A percentile compares a stretch with the other conserved stretches of the same genome.
Conservation (phyloP, 768 basidiomycete species). For the Lanmaoa pseudosensibilis region DNA sequence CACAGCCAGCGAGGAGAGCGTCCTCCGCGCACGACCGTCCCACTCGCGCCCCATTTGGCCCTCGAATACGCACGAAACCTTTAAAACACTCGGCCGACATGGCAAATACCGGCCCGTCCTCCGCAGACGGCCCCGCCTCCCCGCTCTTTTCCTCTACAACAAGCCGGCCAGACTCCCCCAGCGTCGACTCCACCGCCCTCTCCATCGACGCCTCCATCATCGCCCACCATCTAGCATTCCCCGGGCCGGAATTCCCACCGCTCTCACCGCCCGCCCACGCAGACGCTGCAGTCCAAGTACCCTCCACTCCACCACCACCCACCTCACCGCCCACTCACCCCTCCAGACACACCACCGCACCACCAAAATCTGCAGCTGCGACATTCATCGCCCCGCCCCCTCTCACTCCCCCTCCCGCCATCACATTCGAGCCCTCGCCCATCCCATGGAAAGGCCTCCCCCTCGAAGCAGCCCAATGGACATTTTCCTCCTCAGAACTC, state of each 20-base stretch:
- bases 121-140: not conserved
- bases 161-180: conserved; percentile 1
- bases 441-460: conserved; percentile 68
- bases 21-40: conserved; percentile 27
- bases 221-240: not conserved
- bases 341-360: not conserved
- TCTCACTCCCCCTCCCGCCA: conserved; percentile 47
- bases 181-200: not conserved
- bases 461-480: conserved; percentile 69
- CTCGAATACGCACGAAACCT: conserved; percentile 18
- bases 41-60: conserved; percentile 20
- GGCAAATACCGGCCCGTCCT: not conserved
- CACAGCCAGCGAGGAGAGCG: not conserved
- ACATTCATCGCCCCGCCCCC: conserved; percentile 31
- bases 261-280: not conserved
- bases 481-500: conserved; percentile 49
- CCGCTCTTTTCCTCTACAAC: not conserved
- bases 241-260: conserved; percentile 2
- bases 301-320: not conserved
- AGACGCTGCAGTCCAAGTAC: conserved; percentile 18
- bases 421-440: conserved; percentile 58
- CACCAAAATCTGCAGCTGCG: conserved; percentile 7
- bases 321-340: not conserved
- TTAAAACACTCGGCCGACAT: conserved; percentile 16
- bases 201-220: not conserved